These are phyloP conservation scores for Cyclotella baltica DNA, from an alignment of 108 stramenopile genomes.

Conservation along the genomic window DNA sequence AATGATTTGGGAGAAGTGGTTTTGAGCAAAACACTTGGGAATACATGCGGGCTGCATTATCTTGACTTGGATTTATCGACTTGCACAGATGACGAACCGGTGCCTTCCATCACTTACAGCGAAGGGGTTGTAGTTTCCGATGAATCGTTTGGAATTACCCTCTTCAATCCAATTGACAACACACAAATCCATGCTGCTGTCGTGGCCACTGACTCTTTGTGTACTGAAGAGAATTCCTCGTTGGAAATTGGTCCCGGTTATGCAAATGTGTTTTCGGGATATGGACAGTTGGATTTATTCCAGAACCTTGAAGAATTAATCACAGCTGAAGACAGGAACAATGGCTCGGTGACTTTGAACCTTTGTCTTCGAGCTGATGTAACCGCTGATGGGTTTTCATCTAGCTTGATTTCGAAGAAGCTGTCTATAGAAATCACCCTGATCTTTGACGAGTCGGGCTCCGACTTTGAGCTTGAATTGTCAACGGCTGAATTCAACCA, in stretches of 20 bases:
- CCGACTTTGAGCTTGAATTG: not conserved
- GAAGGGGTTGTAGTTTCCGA: not conserved
- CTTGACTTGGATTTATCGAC: too few relatives aligned
- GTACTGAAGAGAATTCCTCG: not conserved
- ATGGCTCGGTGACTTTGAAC: not conserved
- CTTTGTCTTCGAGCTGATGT: not conserved
- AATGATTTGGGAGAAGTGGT: too few relatives aligned
- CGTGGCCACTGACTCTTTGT: not conserved
- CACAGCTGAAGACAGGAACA: not conserved
- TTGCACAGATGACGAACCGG: too few relatives aligned
- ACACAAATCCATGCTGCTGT: not conserved
- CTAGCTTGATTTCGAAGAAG: not conserved
- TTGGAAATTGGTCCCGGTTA: not conserved
- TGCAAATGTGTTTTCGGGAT: not conserved
- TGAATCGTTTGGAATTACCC: not conserved
- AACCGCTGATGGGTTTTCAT: not conserved
- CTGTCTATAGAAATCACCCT: not conserved
- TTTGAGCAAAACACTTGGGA: too few relatives aligned
- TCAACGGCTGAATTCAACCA: not conserved
- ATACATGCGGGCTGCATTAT: too few relatives aligned
- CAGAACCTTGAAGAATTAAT: not conserved
- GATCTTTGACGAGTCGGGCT: not conserved
- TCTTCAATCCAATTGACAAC: not conserved
- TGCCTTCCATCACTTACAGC: too few relatives aligned
- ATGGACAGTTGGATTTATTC: not conserved